Evolutionary conservation across 352 stramenopile species (phyloP).

Genomic region (Pythium brachiatum): DNA sequence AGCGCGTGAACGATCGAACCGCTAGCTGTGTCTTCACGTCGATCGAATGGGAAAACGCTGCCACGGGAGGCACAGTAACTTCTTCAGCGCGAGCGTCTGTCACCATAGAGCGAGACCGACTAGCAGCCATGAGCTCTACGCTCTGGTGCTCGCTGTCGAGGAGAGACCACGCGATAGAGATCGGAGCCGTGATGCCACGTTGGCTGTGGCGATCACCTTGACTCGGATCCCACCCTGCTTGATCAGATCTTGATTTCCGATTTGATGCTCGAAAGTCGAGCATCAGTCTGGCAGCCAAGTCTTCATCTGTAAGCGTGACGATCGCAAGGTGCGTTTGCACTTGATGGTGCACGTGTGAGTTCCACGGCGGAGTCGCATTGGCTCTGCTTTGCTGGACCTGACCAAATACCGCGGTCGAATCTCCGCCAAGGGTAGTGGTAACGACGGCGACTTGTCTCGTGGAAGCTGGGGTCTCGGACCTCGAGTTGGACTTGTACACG

Average conservation of each 20-base stretch:
- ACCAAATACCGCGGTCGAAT: not conserved
- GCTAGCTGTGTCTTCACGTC: conserved; percentile 45
- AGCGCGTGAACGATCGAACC: conserved; percentile 53
- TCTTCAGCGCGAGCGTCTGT: conserved; percentile 36
- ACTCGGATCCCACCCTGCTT: not conserved
- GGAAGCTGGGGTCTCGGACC: conserved; percentile 5
- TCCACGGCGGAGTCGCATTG: not conserved
- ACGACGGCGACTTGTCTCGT: conserved; percentile 33
- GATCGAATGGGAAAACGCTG: conserved; percentile 40
- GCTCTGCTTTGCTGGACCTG: not conserved
- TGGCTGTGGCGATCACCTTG: not conserved
- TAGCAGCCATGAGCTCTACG: conserved; percentile 54
- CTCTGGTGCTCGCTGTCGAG: conserved; percentile 39
- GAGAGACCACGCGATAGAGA: conserved; percentile 37
- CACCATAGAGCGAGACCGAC: conserved; percentile 46
- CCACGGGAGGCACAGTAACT: conserved; percentile 34
- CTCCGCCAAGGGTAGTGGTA: conserved; percentile 8
- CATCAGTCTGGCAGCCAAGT: conserved; percentile 1
- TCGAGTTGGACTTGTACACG: conserved; percentile 30
- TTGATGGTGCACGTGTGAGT: not conserved
- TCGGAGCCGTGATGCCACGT: conserved; percentile 8
- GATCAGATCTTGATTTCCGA: not conserved
- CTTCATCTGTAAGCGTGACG: conserved; percentile 11
- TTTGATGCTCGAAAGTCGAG: conserved; percentile 22
- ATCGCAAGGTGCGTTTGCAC: conserved; percentile 1